Percentiles rank a stretch among this genome's conserved stretches.
phyloP scores from a whole-genome alignment of 345 rosid species.

The Citropsis articulata region DNA sequence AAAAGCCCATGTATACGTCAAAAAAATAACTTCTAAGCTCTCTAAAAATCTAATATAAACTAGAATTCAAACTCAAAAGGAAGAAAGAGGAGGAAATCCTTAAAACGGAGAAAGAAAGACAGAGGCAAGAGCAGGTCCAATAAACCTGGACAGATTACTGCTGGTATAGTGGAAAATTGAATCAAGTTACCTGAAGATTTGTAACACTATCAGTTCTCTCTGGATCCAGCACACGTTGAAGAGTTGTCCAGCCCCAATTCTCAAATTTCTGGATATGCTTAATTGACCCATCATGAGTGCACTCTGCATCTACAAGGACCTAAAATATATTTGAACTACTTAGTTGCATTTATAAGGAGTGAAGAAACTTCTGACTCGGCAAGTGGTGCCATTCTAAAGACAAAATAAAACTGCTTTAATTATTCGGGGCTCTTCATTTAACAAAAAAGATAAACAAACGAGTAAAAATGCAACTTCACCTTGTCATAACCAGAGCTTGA shows the following conservation, averaged over 20 bases:
- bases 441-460: not conserved
- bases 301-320: conserved; percentile 99
- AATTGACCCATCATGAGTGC: conserved; percentile 96
- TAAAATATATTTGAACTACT: conserved; percentile 29
- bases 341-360: not conserved
- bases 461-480: conserved; percentile 36
- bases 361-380: not conserved
- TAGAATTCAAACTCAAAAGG: not conserved
- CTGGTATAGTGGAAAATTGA: not conserved
- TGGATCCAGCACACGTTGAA: conserved; percentile 75
- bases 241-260: conserved; percentile 92
- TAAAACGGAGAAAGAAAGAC: not conserved
- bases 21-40: not conserved
- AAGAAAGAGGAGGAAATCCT: not conserved
- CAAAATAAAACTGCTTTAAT: not conserved
- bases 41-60: not conserved
- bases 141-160: not conserved
- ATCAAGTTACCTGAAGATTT: conserved; percentile 61
- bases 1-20: not conserved
- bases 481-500: conserved; percentile 66
- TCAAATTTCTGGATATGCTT: conserved; percentile 90
- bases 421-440: not conserved
- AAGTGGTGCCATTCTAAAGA: not conserved
- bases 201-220: conserved; percentile 75
- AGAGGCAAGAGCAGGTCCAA: not conserved